Conservation (phyloP, 768 basidiomycete genomes). For the Grammothele lineata region DNA sequence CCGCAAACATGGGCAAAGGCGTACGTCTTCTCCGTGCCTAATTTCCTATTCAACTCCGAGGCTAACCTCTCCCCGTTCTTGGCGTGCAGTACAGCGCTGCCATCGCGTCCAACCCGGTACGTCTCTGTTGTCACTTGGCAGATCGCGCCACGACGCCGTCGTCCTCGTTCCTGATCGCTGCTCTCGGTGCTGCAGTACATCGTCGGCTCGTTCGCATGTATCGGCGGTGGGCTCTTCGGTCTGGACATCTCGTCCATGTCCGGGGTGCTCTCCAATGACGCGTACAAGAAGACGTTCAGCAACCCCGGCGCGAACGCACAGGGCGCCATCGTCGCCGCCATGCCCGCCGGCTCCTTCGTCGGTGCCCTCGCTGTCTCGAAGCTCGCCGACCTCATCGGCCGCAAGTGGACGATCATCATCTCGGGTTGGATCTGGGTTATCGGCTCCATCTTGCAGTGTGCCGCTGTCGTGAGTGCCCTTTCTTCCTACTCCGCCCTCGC, state of each 20-base stretch:
- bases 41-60: no score
- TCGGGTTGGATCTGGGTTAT: conserved; percentile 70
- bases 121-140: conserved; percentile 8
- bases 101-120: conserved; percentile 57
- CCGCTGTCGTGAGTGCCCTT: conserved; percentile 35
- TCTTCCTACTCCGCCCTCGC: neutral
- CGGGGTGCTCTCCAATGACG: conserved; percentile 53
- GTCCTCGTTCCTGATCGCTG: no score
- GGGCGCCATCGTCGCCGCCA: conserved; percentile 73
- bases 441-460: conserved; percentile 69
- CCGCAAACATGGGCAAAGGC: conserved; percentile 11
- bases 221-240: conserved; percentile 76
- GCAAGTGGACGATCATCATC: conserved; percentile 62
- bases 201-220: conserved; percentile 78
- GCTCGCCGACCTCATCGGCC: conserved; percentile 62
- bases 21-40: neutral
- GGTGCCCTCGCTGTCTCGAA: conserved; percentile 61
- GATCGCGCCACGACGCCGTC: neutral
- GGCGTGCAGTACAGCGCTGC: conserved; percentile 44
- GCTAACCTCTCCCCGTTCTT: neutral
- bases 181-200: conserved; percentile 46
- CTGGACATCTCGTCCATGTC: conserved; percentile 84
- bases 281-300: conserved; percentile 30
- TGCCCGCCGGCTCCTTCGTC: conserved; percentile 71
- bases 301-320: conserved; percentile 50